Evolutionary conservation across 805 yeast species (phyloP).

Genomic region (Wickerhamomyces canadensis): DNA sequence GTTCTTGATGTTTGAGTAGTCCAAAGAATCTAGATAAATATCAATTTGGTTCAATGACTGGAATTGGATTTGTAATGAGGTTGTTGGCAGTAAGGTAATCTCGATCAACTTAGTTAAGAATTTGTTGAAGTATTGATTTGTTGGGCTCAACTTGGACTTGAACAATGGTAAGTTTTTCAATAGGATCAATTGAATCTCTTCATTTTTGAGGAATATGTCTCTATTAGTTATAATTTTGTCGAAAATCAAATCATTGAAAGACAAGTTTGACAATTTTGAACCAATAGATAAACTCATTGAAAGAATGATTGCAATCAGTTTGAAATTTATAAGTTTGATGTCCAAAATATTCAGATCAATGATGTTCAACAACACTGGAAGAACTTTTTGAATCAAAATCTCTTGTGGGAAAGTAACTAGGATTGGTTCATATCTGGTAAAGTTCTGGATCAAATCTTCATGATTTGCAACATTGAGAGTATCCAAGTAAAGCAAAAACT

Average conservation of each 20-base stretch:
- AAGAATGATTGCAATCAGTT: neutral
- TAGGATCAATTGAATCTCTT: slow-evolving; percentile 37
- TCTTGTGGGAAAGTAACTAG: neutral
- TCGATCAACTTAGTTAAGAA: slow-evolving; percentile 40
- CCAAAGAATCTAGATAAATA: slow-evolving; percentile 41
- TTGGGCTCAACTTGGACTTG: slow-evolving; percentile 34
- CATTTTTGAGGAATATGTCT: slow-evolving; percentile 31
- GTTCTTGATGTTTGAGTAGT: slow-evolving; percentile 67
- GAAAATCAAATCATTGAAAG: slow-evolving; percentile 69
- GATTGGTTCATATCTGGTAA: neutral
- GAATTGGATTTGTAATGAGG: slow-evolving; percentile 44
- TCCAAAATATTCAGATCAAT: slow-evolving; percentile 1
- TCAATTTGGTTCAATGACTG: slow-evolving; percentile 40
- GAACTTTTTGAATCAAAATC: slow-evolving; percentile 3
- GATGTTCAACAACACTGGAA: slow-evolving; percentile 5
- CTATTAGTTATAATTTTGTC: slow-evolving; percentile 29
- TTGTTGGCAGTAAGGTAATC: slow-evolving; percentile 25
- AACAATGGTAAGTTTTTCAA: slow-evolving; percentile 45
- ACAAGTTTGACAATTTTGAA: slow-evolving; percentile 59
- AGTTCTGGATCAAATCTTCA: neutral
- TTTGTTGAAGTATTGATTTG: slow-evolving; percentile 41
- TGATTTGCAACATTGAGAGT: slow-evolving; percentile 2
- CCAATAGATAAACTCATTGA: slow-evolving; percentile 50
- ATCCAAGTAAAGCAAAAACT: slow-evolving; percentile 8
- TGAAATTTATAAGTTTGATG: slow-evolving; percentile 26